Evolutionary conservation across 75 land plant species (phyloP).

Genomic region (Selaginella tamariscina): DNA sequence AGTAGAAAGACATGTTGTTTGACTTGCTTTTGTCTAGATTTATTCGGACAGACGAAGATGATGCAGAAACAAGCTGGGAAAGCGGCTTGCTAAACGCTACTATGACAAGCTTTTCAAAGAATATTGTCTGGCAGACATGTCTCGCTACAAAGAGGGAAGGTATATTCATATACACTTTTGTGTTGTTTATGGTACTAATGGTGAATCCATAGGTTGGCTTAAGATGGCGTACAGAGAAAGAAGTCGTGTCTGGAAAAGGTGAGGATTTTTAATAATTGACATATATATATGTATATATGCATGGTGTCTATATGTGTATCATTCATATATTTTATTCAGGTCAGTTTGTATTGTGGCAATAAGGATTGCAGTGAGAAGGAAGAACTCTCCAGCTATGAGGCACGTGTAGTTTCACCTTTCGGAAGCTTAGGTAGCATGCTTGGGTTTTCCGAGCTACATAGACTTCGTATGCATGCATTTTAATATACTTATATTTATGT

Average conservation of each 20-base stretch:
- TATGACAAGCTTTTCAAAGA: constrained; percentile 93
- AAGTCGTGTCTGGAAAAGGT: constrained; percentile 82
- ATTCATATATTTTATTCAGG: not conserved
- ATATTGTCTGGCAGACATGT: constrained; percentile 96
- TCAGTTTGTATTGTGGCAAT: not conserved
- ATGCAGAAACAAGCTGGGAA: constrained; percentile 69
- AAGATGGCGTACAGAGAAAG: constrained; percentile 83
- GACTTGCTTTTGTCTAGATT: constrained; percentile 31
- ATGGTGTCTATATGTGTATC: too few species aligned
- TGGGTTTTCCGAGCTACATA: too few species aligned
- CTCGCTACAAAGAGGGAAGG: constrained; percentile 76
- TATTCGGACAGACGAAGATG: constrained; percentile 81
- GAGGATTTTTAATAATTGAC: too few species aligned
- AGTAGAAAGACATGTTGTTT: not conserved
- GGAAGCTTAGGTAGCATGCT: not conserved
- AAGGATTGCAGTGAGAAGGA: not conserved
- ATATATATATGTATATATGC: too few species aligned
- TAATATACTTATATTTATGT: not conserved
- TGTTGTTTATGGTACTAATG: not conserved
- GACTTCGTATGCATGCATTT: too few species aligned
- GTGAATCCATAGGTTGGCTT: constrained; percentile 45
- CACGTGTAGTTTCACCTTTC: not conserved
- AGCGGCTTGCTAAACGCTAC: constrained; percentile 89
- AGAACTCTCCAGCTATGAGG: not conserved
- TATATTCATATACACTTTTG: too few species aligned